Conservation (phyloP, 805 yeast genomes). For the Nakazawaea sp. region DNA sequence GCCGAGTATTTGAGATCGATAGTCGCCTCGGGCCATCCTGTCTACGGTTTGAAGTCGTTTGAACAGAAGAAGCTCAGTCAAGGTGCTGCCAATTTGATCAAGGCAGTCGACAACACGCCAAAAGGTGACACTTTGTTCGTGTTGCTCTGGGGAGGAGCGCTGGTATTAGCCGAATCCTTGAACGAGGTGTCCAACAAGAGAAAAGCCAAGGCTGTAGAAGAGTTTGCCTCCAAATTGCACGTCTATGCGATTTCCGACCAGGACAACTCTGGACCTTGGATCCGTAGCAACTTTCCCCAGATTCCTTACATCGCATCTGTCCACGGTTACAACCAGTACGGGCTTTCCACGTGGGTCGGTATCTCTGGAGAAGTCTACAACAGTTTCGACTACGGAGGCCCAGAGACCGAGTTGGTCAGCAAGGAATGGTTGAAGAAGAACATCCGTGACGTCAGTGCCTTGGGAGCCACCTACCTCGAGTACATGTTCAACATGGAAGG, state of each 20-base stretch:
- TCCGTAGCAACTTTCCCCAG: constrained; percentile 20
- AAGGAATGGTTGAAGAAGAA: constrained; percentile 20
- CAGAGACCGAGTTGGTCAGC: constrained; percentile 17
- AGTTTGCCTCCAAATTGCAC: constrained; percentile 15
- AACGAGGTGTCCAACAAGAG: constrained; percentile 17
- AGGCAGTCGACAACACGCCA: constrained; percentile 16
- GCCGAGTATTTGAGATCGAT: constrained; percentile 20
- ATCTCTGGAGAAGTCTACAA: constrained; percentile 21
- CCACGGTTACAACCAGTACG: constrained; percentile 23
- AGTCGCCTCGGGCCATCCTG: constrained; percentile 18
- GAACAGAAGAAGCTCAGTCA: constrained; percentile 13
- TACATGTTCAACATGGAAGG: constrained; percentile 23
- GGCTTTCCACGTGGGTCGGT: constrained; percentile 24
- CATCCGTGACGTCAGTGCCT: constrained; percentile 19
- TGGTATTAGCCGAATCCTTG: constrained; percentile 24
- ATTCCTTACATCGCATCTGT: constrained; percentile 20
- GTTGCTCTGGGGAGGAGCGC: constrained; percentile 26
- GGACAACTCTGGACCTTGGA: constrained; percentile 26
- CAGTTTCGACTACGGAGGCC: constrained; percentile 21
- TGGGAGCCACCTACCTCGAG: constrained; percentile 21
- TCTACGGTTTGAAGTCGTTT: constrained; percentile 20
- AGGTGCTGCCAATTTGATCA: constrained; percentile 20
- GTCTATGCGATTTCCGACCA: constrained; percentile 26
- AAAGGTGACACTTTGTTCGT: constrained; percentile 16
- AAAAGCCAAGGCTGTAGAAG: constrained; percentile 11